phyloP scores from a whole-genome alignment of 257 asterid species.

The Eustoma russellianum region DNA sequence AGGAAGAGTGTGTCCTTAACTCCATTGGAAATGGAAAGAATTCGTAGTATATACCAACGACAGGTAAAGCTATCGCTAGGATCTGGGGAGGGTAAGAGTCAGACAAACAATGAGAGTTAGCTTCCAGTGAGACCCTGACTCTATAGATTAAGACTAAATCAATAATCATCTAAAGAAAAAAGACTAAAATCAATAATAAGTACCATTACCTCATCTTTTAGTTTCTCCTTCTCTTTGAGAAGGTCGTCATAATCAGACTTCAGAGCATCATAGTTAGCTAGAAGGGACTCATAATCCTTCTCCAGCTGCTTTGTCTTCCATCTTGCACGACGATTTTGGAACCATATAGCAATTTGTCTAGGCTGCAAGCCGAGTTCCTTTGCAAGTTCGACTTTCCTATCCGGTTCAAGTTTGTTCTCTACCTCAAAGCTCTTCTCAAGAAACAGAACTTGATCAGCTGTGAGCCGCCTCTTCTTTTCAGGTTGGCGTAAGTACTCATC shows the following conservation, averaged over 20 bases:
- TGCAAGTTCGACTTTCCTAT: constrained; percentile 64
- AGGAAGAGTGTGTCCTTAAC: no score
- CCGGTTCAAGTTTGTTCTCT: constrained; percentile 81
- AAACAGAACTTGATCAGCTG: constrained; percentile 55
- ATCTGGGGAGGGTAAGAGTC: no score
- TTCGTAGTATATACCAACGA: no score
- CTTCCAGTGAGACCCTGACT: no score
- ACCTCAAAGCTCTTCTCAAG: constrained; percentile 62
- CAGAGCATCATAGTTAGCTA: constrained; percentile 36
- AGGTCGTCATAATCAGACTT: constrained; percentile 46
- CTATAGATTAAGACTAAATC: no score
- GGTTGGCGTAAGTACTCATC: constrained; percentile 62
- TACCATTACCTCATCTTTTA: constrained; percentile 44
- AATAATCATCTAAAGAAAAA: no score
- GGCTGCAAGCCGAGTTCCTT: constrained; percentile 71
- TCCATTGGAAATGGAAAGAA: no score
- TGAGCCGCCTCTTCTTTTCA: constrained; percentile 72
- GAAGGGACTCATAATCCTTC: constrained; percentile 49
- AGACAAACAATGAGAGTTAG: no score
- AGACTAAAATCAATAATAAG: not conserved
- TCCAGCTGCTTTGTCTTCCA: constrained; percentile 74
- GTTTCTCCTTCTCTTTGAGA: constrained; percentile 56
- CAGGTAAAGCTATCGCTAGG: no score
- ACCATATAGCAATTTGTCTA: constrained; percentile 77
- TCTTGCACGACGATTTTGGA: constrained; percentile 78